Evolutionary conservation across 2,329 filamentous ascomycete genomes (phyloP), one percentile per base, ranked within the genome.

Genomic region (Pseudocercospora pini-densiflorae): DNA sequence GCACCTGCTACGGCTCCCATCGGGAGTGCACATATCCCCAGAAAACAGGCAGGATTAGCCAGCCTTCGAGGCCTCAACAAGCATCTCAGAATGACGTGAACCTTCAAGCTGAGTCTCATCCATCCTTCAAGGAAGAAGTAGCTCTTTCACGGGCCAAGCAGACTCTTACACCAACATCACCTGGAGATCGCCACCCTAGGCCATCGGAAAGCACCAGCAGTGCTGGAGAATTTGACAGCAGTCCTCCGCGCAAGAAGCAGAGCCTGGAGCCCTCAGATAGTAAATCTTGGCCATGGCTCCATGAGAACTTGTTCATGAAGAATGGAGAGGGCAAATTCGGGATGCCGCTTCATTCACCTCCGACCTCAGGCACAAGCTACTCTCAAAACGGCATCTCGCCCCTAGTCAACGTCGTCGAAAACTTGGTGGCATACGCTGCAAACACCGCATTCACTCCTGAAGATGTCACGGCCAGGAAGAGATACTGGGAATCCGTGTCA

Each of bases 401-500:
- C 14, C 29, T 64, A 6, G 19, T 51, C 19, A 63, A 63, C 16
- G 58, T 68, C 7, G 59, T 66, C 24, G 63, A 68, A 24, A 68
- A 62, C 29, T 53, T 65, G 12, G 63, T 66, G 12, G 59, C 61
- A 9, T 70, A 68, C 33, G 65, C 60, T 16, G 66, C 68, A 14
- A 63, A 59, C 31, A 68, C 63, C 8, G 68, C 68, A 24, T 64
- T 66, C 33, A 19, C 59, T 19, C 59, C 68, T 2, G 66, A 70
- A 21, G 64, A 68, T 27, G 36, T 49, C 5, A 8, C 21, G 10
- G 61, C 61, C 5, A 31, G 61, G 19, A 40, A 64, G 16, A 51
- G 51, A 21, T 64, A 66, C 55, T 70, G 68, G 68, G 68, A 66
- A 51, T 66, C 63, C 1, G 36, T 66, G 4, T 68, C 65, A 19